Conservation (phyloP, 495 filamentous ascomycete genomes). For the Aspergillus haitiensis region DNA sequence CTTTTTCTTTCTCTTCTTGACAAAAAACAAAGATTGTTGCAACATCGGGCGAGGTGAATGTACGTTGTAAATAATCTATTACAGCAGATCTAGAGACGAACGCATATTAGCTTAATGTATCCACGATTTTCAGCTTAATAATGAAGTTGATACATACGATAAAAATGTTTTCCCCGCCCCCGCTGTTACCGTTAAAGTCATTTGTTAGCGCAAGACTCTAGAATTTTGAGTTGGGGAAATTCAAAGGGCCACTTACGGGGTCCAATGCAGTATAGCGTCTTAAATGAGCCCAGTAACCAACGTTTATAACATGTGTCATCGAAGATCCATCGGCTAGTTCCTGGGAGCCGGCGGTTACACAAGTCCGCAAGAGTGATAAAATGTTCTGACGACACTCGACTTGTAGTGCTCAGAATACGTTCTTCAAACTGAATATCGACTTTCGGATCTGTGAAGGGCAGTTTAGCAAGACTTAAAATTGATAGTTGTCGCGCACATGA, state of each 20-base stretch:
- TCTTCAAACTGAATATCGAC: slow-evolving; percentile 24
- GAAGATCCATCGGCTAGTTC: slow-evolving; percentile 36
- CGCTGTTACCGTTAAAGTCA: slow-evolving; percentile 20
- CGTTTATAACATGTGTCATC: slow-evolving; percentile 25
- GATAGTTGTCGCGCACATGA: too few relatives aligned
- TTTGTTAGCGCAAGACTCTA: neutral
- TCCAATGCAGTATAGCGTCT: slow-evolving; percentile 35
- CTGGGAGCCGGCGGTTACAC: slow-evolving; percentile 32
- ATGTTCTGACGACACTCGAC: slow-evolving; percentile 23
- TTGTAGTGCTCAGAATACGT: slow-evolving; percentile 23
- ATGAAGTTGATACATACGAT: slow-evolving; percentile 24
- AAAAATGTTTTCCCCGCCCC: slow-evolving; percentile 42
- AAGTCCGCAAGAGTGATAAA: slow-evolving; percentile 34
- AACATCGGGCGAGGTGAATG: slow-evolving; percentile 37
- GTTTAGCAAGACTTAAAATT: neutral
- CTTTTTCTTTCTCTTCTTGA: slow-evolving; percentile 29
- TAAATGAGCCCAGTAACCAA: slow-evolving; percentile 31
- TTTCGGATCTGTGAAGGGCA: slow-evolving; percentile 6
- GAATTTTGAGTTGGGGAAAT: neutral
- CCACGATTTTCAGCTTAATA: neutral
- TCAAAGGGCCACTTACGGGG: too few relatives aligned
- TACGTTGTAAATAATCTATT: slow-evolving; percentile 32
- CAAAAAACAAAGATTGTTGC: slow-evolving; percentile 36
- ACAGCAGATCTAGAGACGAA: slow-evolving; percentile 25
- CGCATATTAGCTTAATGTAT: neutral